Evolutionary conservation across 805 yeast genomes (phyloP), one percentile per base, ranked within the genome.

Genomic region (Deakozyma indianensis): DNA sequence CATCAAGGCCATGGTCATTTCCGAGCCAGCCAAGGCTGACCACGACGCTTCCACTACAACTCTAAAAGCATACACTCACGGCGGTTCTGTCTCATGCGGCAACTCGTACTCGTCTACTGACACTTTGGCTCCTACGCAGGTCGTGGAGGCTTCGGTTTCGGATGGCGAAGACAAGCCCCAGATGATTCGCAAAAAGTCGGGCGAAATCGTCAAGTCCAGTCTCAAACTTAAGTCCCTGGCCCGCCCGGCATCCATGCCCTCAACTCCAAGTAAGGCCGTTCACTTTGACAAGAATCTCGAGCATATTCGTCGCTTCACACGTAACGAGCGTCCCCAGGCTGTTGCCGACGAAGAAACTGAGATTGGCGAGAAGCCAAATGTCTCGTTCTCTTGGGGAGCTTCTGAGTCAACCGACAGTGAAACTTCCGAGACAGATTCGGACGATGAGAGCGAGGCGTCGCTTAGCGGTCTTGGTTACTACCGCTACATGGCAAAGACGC

Each of bases 161-260:
- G 38, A 9, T 7, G 38, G 38, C 18, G 20, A 32, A n/a, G 18
- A 32, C 20, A n/a, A 32, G 18, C 45, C 41, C 4, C 20, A 35
- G 24, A 62, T 83, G 45, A 74, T 85, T 2, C 77, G 94, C 43
- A 88, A 87, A 60, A 87, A 87, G 60, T 76, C 86, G 0, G 96
- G 95, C n/a, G 95, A 86, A 57, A 65, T 83, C 41, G 81, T 85
- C 41, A 83, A 83, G 57, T 76, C 88, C 2, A 79, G 84, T 14
- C 67, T 85, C 46, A 81, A 80, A 56, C 48, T 52, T 23, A 59
- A 61, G 18, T 54, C 68, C 9, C 59, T 67, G n/a, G 60, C 54
- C 29, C 60, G 66, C 21, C 59, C 64, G 41, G 50, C 55, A 42
- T 54, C 62, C 22, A 57, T 62, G 54, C 69, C 71, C 9, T 58